phyloP scores from a whole-genome alignment of 2,329 filamentous ascomycete species.

The Stagonosporopsis rhizophila region DNA sequence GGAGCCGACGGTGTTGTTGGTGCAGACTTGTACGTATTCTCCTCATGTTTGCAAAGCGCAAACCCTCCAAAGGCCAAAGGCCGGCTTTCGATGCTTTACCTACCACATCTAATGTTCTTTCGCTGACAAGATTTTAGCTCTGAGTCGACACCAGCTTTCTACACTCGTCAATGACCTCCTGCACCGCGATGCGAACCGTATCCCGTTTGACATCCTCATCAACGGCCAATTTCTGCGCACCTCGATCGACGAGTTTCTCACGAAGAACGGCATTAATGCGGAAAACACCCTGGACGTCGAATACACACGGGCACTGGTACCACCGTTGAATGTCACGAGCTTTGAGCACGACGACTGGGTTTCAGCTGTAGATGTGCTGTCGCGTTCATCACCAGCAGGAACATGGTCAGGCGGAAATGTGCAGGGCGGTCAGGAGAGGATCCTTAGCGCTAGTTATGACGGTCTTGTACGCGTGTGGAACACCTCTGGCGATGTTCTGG shows the following conservation, averaged over 20 bases:
- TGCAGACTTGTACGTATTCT: conserved; percentile 41
- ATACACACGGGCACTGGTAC: conserved; percentile 90
- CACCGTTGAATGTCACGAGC: conserved; percentile 85
- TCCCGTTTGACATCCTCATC: conserved; percentile 93
- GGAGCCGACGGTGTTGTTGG: conserved; percentile 41
- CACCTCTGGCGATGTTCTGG: conserved; percentile 82
- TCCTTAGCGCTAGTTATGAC: conserved; percentile 94
- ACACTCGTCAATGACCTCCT: conserved; percentile 69
- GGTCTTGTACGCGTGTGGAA: conserved; percentile 88
- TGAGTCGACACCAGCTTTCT: conserved; percentile 57
- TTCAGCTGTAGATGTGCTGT: conserved; percentile 82
- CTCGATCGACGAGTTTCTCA: conserved; percentile 89
- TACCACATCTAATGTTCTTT: background rate
- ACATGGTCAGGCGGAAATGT: conserved; percentile 60
- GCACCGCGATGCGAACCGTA: conserved; percentile 64
- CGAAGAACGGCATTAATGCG: conserved; percentile 82
- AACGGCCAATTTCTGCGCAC: conserved; percentile 91
- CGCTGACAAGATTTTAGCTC: conserved; percentile 30
- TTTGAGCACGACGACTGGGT: conserved; percentile 99
- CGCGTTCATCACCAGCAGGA: conserved; percentile 67
- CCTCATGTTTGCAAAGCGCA: background rate
- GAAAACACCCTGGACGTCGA: conserved; percentile 88
- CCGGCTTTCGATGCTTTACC: background rate
- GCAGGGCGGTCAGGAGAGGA: conserved; percentile 68
- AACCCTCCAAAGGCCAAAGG: background rate